Evolutionary conservation across 2,329 filamentous ascomycete genomes (phyloP), one percentile per base, ranked within the genome.

Genomic region (Elsinoe ampelina): DNA sequence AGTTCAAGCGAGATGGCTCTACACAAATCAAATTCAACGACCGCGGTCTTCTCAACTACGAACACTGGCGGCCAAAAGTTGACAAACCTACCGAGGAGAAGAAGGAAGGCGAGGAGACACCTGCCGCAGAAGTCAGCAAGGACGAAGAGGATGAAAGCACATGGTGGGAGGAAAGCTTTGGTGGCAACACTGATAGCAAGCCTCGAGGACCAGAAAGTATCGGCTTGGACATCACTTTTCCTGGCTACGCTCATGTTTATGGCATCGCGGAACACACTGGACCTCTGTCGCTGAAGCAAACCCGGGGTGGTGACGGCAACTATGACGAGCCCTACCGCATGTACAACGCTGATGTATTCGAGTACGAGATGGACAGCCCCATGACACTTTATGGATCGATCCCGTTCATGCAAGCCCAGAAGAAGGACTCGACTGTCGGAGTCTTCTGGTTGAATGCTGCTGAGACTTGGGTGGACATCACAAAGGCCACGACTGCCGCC

Each of bases 321-420:
- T 89, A 93, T 71, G 77, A 80, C 8, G 89, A 98, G 61, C 93
- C 93, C 0, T 98, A 98, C 74, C 83, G 93, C 36, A 73, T 98
- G 71, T 96, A 96, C 76, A 98, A 98, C 71, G 81, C 89, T 32
- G 93, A 98, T 69, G 93, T 98, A 10, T 98, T 98, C 65, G 93
- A 98, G 73, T 98, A 98, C 70, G 85, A 95, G 65, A 80, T 96
- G 65, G 88, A 97, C 71, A 97, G 90, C 71, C 91, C 93, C 0
- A 98, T 98, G 93, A 97, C 93, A 0, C 79, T 98, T 1, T 98
- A 98, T 67, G 93, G 93, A n/a, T 78, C 90, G 6, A 97, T 98
- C 64, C 93, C 93, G 1, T 88, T 97, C 68, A 95, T 98, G 89
- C 93, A 97, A 71, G 93, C 93, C 15, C 92, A 98, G 68, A 87